phyloP scores from a whole-genome alignment of 352 stramenopile genomes.

The Elongisporangium senticosum region DNA sequence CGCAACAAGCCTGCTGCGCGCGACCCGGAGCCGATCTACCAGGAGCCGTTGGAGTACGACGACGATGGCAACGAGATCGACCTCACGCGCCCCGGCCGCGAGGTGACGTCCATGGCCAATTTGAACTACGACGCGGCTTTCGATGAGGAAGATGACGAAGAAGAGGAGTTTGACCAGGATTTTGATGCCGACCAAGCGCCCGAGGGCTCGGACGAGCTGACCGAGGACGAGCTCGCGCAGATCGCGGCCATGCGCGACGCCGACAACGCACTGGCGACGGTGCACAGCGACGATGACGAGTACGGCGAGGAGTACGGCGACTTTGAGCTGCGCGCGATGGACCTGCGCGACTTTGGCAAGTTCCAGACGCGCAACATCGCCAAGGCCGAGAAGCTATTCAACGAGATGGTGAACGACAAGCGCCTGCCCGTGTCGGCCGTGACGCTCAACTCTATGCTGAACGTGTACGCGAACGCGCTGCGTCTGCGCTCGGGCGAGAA shows the following conservation, averaged over 20 bases:
- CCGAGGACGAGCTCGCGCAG: conserved; percentile 21
- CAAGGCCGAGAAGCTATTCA: conserved; percentile 52
- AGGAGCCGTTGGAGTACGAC: conserved; percentile 66
- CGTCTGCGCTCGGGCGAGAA: conserved; percentile 43
- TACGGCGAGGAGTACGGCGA: conserved; percentile 34
- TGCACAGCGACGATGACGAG: conserved; percentile 24
- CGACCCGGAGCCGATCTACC: conserved; percentile 46
- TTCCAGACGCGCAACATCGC: conserved; percentile 71
- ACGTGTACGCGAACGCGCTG: conserved; percentile 73
- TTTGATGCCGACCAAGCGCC: conserved; percentile 34
- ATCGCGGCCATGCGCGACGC: conserved; percentile 30
- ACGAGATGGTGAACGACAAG: conserved; percentile 52
- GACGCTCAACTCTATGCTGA: conserved; percentile 73
- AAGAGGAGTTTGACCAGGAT: conserved; percentile 32
- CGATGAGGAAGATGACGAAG: conserved; percentile 43
- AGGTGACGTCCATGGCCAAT: conserved; percentile 51
- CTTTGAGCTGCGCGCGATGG: conserved; percentile 50
- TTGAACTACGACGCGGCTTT: conserved; percentile 63
- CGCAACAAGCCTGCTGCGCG: conserved; percentile 39
- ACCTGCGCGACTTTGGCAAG: conserved; percentile 55
- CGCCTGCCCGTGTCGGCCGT: conserved; percentile 31
- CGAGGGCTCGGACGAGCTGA: conserved; percentile 28
- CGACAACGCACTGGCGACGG: conserved; percentile 21
- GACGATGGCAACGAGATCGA: conserved; percentile 71
- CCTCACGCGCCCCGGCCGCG: conserved; percentile 57